Base-by-base conservation (phyloP, 371 early-diverging fungal genomes). In the Saksenaea oblongispora region DNA sequence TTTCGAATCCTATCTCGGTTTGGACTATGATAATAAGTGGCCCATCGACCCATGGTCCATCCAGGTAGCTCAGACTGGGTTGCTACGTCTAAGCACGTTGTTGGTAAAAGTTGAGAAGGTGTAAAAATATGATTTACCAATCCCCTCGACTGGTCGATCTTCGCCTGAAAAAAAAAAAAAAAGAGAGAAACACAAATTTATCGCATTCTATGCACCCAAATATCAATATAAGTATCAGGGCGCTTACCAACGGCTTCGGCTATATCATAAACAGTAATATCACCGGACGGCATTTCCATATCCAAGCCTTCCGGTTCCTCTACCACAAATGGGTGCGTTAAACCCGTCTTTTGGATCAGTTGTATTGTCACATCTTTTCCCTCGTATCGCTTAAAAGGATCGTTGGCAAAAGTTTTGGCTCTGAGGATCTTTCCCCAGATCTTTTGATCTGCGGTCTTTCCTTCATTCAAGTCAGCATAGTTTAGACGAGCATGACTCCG, bases 31-130 rank as follows among this genome's bases (percentile, higher is more conserved):
- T 89, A 93, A 71, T 95, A 95, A 8, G 84, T 78, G 1, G 94
- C 91, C 95, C 94, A 97, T 26, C 84, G 77, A 24, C 83, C 86
- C 80, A 96, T 73, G 3, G 89, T 89, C 95, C 92, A 91, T 10
- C 89, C 90, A 9, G 78, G 67, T 34, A 82, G 73, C 57, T 91
- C 92, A 3, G 88, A 79, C 71, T 96, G 97, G 0, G 93, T 91
- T 4, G 91, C 79, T 0, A 95, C 97, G 66, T 95, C 93, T 75
- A 54, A 14, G 5, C 5, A 11, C 3, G 13, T 41, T 27, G 4
- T 39, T 4, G 27, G 39, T 39, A 17, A 1, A 53, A 34, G 31
- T 9, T 39, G n/a, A 47, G 14, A 41, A 41, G 42, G 14, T 13
- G 5, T n/a, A 8, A 41, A 8, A 47, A 22, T n/a, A 10, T 24